Evolutionary conservation across 306 rosid genomes (phyloP).

Genomic region (Canavalia ensiformis): DNA sequence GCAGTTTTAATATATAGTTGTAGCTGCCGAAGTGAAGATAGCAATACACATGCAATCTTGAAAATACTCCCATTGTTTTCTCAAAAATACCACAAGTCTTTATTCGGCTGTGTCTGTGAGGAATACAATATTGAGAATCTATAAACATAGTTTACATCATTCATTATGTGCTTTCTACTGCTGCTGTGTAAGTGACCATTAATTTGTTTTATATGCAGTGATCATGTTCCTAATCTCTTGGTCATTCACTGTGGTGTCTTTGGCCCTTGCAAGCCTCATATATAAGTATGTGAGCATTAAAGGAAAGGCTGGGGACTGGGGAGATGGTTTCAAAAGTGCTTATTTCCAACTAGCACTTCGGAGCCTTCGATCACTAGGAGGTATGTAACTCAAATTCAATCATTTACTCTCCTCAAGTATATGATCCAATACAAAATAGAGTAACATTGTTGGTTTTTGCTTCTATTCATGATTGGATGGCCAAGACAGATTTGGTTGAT

Average conservation of each 20-base stretch:
- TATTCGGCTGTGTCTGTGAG: not conserved
- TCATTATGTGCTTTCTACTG: constrained; percentile 38
- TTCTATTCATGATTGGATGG: constrained; percentile 36
- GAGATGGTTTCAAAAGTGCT: constrained; percentile 99
- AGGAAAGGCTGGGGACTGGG: constrained; percentile 99
- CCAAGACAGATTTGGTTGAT: constrained; percentile 8
- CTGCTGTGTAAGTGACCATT: constrained; percentile 36
- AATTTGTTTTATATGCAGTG: constrained; percentile 69
- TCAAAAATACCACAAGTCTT: not conserved
- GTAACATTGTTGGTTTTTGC: constrained; percentile 27
- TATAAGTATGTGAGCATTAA: constrained; percentile 93
- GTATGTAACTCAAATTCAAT: constrained; percentile 56
- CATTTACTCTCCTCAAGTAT: constrained; percentile 14
- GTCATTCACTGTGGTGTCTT: constrained; percentile 93
- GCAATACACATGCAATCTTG: not conserved
- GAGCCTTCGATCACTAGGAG: constrained; percentile 98
- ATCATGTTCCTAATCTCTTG: constrained; percentile 99
- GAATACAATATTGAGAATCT: constrained; percentile 3
- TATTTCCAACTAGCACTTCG: constrained; percentile 99
- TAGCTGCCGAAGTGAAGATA: not conserved
- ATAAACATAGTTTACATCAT: not conserved
- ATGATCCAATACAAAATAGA: constrained; percentile 3
- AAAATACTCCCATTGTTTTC: not conserved
- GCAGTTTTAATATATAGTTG: not conserved
- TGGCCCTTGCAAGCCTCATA: constrained; percentile 97